Conservation (phyloP, 768 basidiomycete species). For the Agrocybe praecox region DNA sequence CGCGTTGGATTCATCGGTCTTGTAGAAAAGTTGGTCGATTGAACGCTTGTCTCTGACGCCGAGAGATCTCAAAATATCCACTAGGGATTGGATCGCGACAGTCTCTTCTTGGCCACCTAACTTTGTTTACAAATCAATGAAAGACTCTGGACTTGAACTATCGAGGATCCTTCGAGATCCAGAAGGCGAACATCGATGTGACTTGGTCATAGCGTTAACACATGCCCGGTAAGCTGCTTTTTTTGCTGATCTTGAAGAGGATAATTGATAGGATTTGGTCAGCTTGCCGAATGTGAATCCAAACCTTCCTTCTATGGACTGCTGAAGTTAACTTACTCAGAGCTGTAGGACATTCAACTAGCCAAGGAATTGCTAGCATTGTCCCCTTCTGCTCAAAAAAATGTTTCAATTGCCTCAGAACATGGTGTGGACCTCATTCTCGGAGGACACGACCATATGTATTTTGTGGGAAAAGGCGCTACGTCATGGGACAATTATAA, state of each 20-base stretch:
- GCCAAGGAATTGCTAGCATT: slow-evolving; percentile 67
- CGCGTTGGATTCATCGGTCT: slow-evolving; percentile 84
- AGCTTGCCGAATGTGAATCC: slow-evolving; percentile 53
- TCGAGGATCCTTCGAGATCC: slow-evolving; percentile 77
- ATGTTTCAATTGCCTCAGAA: slow-evolving; percentile 39
- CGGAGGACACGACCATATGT: slow-evolving; percentile 90
- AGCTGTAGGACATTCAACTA: slow-evolving; percentile 62
- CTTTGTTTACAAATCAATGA: slow-evolving; percentile 80
- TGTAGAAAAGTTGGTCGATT: slow-evolving; percentile 68
- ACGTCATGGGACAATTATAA: slow-evolving; percentile 71
- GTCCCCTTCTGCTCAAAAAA: slow-evolving; percentile 55
- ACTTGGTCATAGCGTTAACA: slow-evolving; percentile 84
- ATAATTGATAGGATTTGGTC: no score
- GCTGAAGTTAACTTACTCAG: neutral
- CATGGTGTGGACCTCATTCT: slow-evolving; percentile 87
- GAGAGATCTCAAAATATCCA: neutral
- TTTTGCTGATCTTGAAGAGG: no score
- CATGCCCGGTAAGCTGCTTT: slow-evolving; percentile 61
- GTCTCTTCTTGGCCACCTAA: slow-evolving; percentile 84
- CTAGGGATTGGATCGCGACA: slow-evolving; percentile 88
- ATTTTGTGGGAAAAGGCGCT: slow-evolving; percentile 71
- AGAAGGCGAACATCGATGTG: slow-evolving; percentile 67
- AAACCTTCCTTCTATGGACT: neutral
- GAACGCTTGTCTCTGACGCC: neutral
- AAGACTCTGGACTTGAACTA: slow-evolving; percentile 66